phyloP scores from a whole-genome alignment of 257 asterid genomes.

The Misopates orontium region DNA sequence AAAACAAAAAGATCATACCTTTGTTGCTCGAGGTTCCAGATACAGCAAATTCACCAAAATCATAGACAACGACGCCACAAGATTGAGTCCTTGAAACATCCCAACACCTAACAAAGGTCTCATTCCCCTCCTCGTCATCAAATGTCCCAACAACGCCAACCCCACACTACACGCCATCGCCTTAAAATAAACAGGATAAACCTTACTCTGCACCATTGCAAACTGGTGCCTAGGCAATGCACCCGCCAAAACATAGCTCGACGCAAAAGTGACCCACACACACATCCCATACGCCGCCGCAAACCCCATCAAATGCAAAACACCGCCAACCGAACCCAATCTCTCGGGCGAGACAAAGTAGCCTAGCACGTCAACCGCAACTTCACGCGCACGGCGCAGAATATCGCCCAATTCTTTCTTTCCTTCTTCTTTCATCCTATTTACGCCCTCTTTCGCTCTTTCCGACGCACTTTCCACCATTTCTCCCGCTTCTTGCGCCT shows the following conservation, averaged over 20 bases:
- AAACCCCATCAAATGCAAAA: constrained; percentile 53
- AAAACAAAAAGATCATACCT: too few relatives aligned
- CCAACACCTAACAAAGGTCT: constrained; percentile 11
- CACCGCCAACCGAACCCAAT: constrained; percentile 30
- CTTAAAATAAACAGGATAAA: constrained; percentile 73
- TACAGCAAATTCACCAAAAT: constrained; percentile 48
- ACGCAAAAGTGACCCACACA: constrained; percentile 70
- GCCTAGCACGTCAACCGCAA: constrained; percentile 27
- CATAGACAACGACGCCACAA: constrained; percentile 44
- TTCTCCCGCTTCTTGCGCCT: constrained; percentile 26
- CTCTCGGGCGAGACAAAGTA: constrained; percentile 31
- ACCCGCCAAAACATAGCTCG: constrained; percentile 63
- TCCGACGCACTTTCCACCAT: constrained; percentile 25
- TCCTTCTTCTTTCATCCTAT: constrained; percentile 34
- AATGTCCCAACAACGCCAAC: constrained; percentile 52
- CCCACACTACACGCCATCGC: constrained; percentile 66
- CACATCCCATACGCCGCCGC: constrained; percentile 68
- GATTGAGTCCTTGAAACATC: constrained; percentile 42
- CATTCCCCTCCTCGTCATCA: constrained; percentile 33
- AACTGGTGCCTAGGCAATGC: constrained; percentile 75
- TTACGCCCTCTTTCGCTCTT: constrained; percentile 21
- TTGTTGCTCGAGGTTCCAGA: constrained; percentile 73
- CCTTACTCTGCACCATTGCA: constrained; percentile 67
- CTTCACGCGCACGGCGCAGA: constrained; percentile 29
- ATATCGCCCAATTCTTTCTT: constrained; percentile 42